These are phyloP conservation scores for Barnettozyma hawaiiensis DNA, from an alignment of 1,139 yeast genomes.

Conservation along the genomic window DNA sequence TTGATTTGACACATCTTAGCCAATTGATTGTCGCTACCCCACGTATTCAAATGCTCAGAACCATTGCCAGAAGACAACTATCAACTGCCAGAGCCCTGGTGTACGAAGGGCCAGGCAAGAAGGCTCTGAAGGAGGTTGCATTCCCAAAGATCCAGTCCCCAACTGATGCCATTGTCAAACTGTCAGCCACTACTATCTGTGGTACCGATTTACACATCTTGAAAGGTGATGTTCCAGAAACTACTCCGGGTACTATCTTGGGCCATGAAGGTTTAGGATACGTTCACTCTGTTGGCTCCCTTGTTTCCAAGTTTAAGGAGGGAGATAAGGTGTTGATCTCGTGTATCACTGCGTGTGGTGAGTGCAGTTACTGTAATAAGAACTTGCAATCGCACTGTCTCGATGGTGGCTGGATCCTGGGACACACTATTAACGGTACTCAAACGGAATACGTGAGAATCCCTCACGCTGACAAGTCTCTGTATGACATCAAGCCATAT, in stretches of 20 bases:
- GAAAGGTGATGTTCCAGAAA: conserved; percentile 46
- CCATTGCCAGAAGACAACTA: background rate
- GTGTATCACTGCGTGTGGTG: conserved; percentile 46
- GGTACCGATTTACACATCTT: conserved; percentile 45
- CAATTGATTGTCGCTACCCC: too few relatives aligned
- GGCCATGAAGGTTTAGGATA: conserved; percentile 54
- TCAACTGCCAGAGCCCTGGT: conserved; percentile 34
- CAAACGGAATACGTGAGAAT: conserved; percentile 43
- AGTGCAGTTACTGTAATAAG: conserved; percentile 44
- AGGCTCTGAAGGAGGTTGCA: conserved; percentile 32
- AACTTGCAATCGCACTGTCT: conserved; percentile 38
- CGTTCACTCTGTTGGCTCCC: conserved; percentile 35
- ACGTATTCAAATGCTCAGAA: background rate
- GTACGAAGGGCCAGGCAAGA: conserved; percentile 37
- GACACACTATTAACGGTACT: conserved; percentile 38
- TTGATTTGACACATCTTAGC: too few relatives aligned
- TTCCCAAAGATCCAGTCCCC: conserved; percentile 33
- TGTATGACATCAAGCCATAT: conserved; percentile 30
- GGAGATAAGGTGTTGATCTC: conserved; percentile 45
- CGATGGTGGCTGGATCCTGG: conserved; percentile 42
- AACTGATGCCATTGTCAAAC: conserved; percentile 41
- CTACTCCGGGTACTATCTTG: conserved; percentile 38
- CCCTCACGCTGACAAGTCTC: conserved; percentile 38
- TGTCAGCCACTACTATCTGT: conserved; percentile 41
- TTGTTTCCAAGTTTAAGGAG: conserved; percentile 32